A percentile compares a stretch with the other conserved stretches of the same genome.
Conservation (phyloP, 139 green algal genomes). For the Deuterostichococcus epilithicus region DNA sequence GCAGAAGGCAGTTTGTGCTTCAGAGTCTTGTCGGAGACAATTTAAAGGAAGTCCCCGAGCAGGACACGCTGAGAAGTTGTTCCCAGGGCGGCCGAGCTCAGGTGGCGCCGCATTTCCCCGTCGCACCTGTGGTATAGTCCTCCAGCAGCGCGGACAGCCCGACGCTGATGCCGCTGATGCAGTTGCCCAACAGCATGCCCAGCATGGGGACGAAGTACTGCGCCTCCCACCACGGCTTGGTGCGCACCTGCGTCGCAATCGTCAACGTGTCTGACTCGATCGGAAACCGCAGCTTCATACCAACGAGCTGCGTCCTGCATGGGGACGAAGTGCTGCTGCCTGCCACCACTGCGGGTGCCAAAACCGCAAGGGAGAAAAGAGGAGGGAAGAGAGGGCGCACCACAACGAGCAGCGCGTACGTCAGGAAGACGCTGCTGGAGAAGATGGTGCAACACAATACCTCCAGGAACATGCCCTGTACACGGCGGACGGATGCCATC, state of each 20-base stretch:
- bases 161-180: conserved; percentile 63
- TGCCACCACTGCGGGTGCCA: background rate
- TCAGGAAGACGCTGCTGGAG: conserved; percentile 29
- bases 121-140: conserved; percentile 44
- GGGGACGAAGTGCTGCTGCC: background rate
- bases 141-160: conserved; percentile 64
- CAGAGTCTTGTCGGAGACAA: too few species aligned
- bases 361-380: background rate
- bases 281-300: background rate
- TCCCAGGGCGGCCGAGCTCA: background rate
- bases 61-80: background rate
- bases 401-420: conserved; percentile 57
- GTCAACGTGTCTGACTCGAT: conserved; percentile 5
- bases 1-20: too few species aligned
- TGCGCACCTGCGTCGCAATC: background rate
- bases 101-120: background rate
- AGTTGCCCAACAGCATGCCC: conserved; percentile 61
- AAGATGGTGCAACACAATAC: conserved; percentile 37
- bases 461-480: conserved; percentile 53
- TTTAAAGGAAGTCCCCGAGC: too few species aligned
- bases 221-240: conserved; percentile 58
- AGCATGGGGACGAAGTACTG: conserved; percentile 65
- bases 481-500: background rate
- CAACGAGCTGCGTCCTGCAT: too few species aligned
- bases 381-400: conserved; percentile 8